Evolutionary conservation across 1,139 yeast species (phyloP).

Genomic region (Kurtzmaniella quercitrusa): DNA sequence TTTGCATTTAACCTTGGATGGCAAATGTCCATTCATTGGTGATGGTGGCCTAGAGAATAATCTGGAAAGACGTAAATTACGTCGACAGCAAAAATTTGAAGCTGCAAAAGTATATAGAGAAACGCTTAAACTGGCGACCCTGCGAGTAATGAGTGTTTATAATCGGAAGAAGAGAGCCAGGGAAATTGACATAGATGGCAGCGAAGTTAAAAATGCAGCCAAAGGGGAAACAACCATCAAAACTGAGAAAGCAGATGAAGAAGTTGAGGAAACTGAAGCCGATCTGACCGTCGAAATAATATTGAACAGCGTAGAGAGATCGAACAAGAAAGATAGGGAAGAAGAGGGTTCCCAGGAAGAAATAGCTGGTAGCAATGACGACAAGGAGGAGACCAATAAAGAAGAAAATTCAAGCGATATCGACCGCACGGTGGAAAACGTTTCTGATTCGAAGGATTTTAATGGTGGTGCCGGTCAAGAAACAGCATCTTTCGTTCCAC

Average conservation of each 20-base stretch:
- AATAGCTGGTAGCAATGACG: background rate
- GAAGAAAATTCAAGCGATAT: background rate
- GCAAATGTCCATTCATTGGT: slow-evolving; percentile 67
- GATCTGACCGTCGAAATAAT: slow-evolving; percentile 6
- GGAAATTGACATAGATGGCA: slow-evolving; percentile 15
- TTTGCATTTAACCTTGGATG: slow-evolving; percentile 49
- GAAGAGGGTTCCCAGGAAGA: slow-evolving; percentile 26
- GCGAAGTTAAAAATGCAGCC: slow-evolving; percentile 16
- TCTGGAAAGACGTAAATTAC: slow-evolving; percentile 32
- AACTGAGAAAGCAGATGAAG: slow-evolving; percentile 8
- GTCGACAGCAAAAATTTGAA: slow-evolving; percentile 38
- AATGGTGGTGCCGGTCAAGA: background rate
- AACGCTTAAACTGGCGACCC: slow-evolving; percentile 31
- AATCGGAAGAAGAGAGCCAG: slow-evolving; percentile 17
- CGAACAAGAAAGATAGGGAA: slow-evolving; percentile 17
- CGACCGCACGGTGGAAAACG: slow-evolving; percentile 1
- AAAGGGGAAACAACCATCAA: slow-evolving; percentile 4
- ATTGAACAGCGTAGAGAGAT: background rate
- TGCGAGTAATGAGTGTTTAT: slow-evolving; percentile 26
- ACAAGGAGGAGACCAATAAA: background rate
- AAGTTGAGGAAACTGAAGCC: slow-evolving; percentile 11
- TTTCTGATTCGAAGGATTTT: background rate
- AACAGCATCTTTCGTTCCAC: slow-evolving; percentile 15
- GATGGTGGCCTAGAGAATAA: slow-evolving; percentile 34
- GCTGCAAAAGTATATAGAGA: slow-evolving; percentile 38